Percentiles rank a stretch among this genome's conserved stretches.
These are phyloP conservation scores for Sclerotinia subarctica DNA, from an alignment of 2,329 filamentous ascomycete genomes.

Conservation along the genomic window DNA sequence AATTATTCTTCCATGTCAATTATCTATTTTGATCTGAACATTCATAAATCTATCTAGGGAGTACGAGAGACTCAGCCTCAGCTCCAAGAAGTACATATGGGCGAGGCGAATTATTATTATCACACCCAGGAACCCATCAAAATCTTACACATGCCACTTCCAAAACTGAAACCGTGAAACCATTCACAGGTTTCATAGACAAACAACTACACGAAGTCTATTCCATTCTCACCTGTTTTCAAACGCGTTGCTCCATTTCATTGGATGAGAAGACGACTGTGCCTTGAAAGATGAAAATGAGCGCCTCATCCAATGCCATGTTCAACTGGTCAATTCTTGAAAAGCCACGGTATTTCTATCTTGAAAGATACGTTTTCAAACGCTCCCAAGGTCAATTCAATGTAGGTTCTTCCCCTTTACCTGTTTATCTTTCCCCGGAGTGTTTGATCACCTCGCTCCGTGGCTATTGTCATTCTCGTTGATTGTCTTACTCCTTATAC, in stretches of 20 bases:
- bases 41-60: not conserved
- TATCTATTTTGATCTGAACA: not conserved
- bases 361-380: not conserved
- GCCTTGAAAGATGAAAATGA: not conserved
- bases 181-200: conserved; percentile 9
- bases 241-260: not conserved
- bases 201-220: not conserved
- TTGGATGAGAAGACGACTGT: not conserved
- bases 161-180: conserved; percentile 16
- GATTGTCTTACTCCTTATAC: conserved; percentile 1
- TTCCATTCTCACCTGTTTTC: not conserved
- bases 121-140: conserved; percentile 2
- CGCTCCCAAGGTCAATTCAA: conserved; percentile 1
- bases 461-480: not conserved
- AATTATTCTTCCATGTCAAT: not conserved
- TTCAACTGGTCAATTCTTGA: not conserved
- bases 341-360: conserved; percentile 1
- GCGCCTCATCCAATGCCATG: conserved; percentile 4
- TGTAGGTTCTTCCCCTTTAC: not conserved
- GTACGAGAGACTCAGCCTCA: not conserved
- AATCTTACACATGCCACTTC: not conserved
- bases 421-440: not conserved
- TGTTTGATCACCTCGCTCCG: not conserved
- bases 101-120: not conserved
- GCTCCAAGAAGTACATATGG: not conserved